Evolutionary conservation across 768 basidiomycete genomes (phyloP).

Genomic region (Auricularia sp.): DNA sequence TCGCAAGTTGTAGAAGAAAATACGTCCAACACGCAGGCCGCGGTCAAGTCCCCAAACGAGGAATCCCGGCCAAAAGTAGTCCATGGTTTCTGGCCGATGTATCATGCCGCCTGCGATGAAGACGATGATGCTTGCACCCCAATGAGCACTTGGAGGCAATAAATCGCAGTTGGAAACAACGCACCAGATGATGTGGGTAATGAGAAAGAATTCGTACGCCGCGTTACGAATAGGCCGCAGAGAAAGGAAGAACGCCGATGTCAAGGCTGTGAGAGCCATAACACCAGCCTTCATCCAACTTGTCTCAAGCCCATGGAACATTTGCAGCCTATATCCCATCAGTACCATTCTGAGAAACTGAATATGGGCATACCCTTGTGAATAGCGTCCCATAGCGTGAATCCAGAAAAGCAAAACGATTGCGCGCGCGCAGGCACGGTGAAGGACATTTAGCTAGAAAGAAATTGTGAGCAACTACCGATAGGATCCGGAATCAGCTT

Average conservation of each 20-base stretch:
- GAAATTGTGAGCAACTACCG: background rate
- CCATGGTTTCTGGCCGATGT: background rate
- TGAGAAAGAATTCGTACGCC: conserved; percentile 43
- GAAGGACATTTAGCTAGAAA: conserved; percentile 30
- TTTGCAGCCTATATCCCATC: background rate
- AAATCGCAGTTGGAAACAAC: conserved; percentile 20
- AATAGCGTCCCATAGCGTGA: conserved; percentile 31
- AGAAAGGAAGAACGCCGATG: conserved; percentile 36
- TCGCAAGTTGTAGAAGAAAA: conserved; percentile 27
- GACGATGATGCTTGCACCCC: conserved; percentile 15
- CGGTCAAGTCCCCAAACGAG: conserved; percentile 49
- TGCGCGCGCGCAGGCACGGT: conserved; percentile 40
- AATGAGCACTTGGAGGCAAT: background rate
- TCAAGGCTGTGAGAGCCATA: conserved; percentile 28
- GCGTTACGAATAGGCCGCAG: conserved; percentile 36
- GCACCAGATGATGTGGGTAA: conserved; percentile 34
- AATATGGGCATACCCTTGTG: conserved; percentile 1
- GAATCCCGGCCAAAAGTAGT: conserved; percentile 28
- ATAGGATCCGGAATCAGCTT: background rate
- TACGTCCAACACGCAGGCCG: conserved; percentile 34
- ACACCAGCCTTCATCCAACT: conserved; percentile 19
- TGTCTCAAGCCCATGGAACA: background rate
- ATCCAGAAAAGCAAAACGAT: conserved; percentile 38
- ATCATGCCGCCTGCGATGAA: conserved; percentile 19
- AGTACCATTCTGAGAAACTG: background rate